Conservation (phyloP, 2,329 filamentous ascomycete species). For the Epichloe hybrida region DNA sequence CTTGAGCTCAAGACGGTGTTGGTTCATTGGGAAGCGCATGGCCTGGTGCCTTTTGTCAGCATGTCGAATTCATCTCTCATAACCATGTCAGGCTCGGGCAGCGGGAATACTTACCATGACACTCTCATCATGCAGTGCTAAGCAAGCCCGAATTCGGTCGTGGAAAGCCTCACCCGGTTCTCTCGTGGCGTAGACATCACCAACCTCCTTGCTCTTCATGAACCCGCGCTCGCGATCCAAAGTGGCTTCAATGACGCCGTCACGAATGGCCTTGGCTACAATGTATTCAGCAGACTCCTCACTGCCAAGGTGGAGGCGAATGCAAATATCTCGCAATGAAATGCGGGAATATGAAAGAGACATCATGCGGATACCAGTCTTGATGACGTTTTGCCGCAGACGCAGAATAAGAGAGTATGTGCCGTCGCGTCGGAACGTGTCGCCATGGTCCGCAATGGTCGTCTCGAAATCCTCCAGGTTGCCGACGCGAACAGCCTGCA, state of each 20-base stretch:
- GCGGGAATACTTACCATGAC: slow-evolving; percentile 60
- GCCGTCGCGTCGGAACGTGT: slow-evolving; percentile 80
- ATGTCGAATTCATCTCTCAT: neutral
- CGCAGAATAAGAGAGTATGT: slow-evolving; percentile 94
- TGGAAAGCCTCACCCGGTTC: slow-evolving; percentile 97
- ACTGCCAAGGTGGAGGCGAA: slow-evolving; percentile 80
- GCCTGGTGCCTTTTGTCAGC: slow-evolving; percentile 40
- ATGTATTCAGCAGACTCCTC: slow-evolving; percentile 99
- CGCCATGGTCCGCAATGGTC: slow-evolving; percentile 66
- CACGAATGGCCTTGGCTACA: slow-evolving; percentile 93
- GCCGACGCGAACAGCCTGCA: slow-evolving; percentile 91
- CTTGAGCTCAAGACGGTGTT: slow-evolving; percentile 92
- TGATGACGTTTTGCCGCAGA: slow-evolving; percentile 96
- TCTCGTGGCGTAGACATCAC: slow-evolving; percentile 88
- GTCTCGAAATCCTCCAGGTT: slow-evolving; percentile 89
- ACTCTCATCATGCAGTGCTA: slow-evolving; percentile 90
- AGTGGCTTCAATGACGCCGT: slow-evolving; percentile 92
- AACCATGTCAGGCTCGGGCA: neutral
- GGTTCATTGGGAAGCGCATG: slow-evolving; percentile 99
- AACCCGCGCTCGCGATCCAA: slow-evolving; percentile 89
- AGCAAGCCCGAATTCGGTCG: slow-evolving; percentile 83
- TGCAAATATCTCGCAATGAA: slow-evolving; percentile 91
- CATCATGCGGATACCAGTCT: slow-evolving; percentile 98
- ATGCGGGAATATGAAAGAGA: slow-evolving; percentile 96
- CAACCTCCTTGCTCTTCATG: slow-evolving; percentile 97